Evolutionary conservation across 2,329 filamentous ascomycete species (phyloP).

Genomic region (Epichloe glyceriae): DNA sequence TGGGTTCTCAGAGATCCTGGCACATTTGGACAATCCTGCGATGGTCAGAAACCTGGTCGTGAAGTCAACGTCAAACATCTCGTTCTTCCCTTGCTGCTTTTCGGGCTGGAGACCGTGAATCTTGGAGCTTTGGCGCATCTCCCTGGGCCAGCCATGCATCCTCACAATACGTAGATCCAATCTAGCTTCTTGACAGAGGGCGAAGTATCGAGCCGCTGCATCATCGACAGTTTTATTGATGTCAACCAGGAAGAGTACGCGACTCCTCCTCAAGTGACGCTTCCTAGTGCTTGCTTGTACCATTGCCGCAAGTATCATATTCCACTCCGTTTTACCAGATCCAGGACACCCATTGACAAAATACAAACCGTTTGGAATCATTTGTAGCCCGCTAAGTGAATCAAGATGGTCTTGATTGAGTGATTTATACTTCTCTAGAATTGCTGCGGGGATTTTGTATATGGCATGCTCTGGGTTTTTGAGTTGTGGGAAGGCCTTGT

Average conservation of each 20-base stretch:
- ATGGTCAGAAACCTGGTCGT: conserved; percentile 21
- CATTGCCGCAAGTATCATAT: conserved; percentile 27
- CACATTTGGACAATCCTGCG: conserved; percentile 11
- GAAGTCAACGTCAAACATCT: conserved; percentile 16
- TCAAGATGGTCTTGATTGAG: conserved; percentile 26
- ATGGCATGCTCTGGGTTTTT: conserved; percentile 12
- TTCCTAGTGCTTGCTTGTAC: conserved; percentile 19
- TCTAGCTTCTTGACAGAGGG: conserved; percentile 22
- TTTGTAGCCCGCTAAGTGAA: conserved; percentile 21
- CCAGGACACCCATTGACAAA: conserved; percentile 35
- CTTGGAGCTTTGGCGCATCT: conserved; percentile 19
- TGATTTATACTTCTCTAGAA: conserved; percentile 17
- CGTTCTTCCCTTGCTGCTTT: not conserved
- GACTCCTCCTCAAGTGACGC: conserved; percentile 13
- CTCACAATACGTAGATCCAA: conserved; percentile 23
- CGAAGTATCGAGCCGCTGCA: conserved; percentile 28
- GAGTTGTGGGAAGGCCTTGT: conserved; percentile 20
- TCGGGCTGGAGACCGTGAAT: conserved; percentile 12
- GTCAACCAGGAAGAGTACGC: conserved; percentile 32
- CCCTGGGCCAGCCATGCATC: conserved; percentile 28
- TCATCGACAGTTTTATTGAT: conserved; percentile 35
- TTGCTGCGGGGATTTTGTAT: conserved; percentile 12
- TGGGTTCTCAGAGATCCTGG: conserved; percentile 6
- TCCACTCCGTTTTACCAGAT: conserved; percentile 35
- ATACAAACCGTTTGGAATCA: conserved; percentile 28